phyloP scores from a whole-genome alignment of 306 rosid genomes.

The barrel medic (Medicago truncatula) region MtrunA17r5.0-ANR NC_053045.1:1182501-1183000 shows the following conservation, averaged over 20 bases:
- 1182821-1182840: slow-evolving; percentile 4
- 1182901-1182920: not conserved
- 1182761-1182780: not conserved
- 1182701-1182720: slow-evolving; percentile 68
- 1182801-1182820: slow-evolving; percentile 34
- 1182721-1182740: slow-evolving; percentile 46
- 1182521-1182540: slow-evolving; percentile 56
- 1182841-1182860: slow-evolving; percentile 19
- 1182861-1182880: slow-evolving; percentile 2
- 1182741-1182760: slow-evolving; percentile 9
- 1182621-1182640: slow-evolving; percentile 81
- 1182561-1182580: slow-evolving; percentile 65
- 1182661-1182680: slow-evolving; percentile 75
- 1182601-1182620: slow-evolving; percentile 68
- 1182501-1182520: slow-evolving; percentile 42
- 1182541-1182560: slow-evolving; percentile 60
- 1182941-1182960: not conserved
- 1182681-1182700: slow-evolving; percentile 58
- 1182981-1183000: not conserved
- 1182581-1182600: slow-evolving; percentile 46
- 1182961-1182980: not conserved
- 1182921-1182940: not conserved
- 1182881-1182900: slow-evolving; percentile 14
- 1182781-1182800: not conserved
- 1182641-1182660: slow-evolving; percentile 74